These are phyloP conservation scores for Acacia confusa DNA, from an alignment of 306 rosid species.

Conservation along the genomic window DNA sequence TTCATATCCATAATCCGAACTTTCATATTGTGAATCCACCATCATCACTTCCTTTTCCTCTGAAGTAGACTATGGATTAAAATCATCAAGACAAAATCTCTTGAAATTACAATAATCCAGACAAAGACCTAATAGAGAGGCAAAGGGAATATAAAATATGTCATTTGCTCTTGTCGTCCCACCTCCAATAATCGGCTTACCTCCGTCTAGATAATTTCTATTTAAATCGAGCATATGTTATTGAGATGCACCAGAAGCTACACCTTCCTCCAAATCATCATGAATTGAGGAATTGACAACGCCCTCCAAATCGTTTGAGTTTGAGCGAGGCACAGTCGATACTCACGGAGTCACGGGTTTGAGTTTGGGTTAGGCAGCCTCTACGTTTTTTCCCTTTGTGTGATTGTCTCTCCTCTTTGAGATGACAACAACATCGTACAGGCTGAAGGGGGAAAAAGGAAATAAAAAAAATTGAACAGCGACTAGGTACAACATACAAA, in stretches of 20 bases:
- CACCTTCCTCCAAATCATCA: slow-evolving; percentile 20
- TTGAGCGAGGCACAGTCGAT: too few species aligned
- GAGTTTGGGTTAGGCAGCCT: too few species aligned
- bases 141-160: background rate
- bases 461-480: too few species aligned
- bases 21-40: background rate
- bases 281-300: slow-evolving; percentile 25
- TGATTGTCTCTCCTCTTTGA: too few species aligned
- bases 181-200: background rate
- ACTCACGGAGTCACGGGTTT: too few species aligned
- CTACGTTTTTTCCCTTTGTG: too few species aligned
- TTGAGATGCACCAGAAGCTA: slow-evolving; percentile 30
- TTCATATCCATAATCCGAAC: background rate
- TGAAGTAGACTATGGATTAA: background rate
- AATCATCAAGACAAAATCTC: background rate
- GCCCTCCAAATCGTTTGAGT: too few species aligned
- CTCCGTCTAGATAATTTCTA: slow-evolving; percentile 11
- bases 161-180: background rate
- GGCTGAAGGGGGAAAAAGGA: too few species aligned
- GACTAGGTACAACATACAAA: too few species aligned
- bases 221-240: slow-evolving; percentile 4
- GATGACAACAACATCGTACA: too few species aligned
- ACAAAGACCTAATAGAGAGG: slow-evolving; percentile 9
- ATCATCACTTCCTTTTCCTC: slow-evolving; percentile 12
- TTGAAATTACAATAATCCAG: background rate